Base-by-base conservation (phyloP, 768 basidiomycete species). In the Thelephora ganbajun region DNA sequence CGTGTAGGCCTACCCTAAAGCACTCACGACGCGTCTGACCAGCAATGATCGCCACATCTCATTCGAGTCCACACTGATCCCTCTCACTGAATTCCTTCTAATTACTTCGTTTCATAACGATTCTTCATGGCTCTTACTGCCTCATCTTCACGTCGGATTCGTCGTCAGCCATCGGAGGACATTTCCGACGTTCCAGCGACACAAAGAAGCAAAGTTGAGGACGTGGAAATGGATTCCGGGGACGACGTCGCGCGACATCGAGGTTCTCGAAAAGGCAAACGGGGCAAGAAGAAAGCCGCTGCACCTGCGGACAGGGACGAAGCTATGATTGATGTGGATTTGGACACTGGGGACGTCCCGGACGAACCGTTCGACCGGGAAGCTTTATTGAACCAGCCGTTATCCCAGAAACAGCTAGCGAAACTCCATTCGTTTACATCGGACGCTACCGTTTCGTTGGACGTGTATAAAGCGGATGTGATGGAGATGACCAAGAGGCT, bases 301-400 rank as follows among this genome's bases (percentile, higher is more conserved):
- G 44, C 18, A 33, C n/a, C 12, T 41, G 44, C 9, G 14, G 43
- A 45, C 16, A 16, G 34, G 11, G 20, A 12, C 6, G 39, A 16
- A 14, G 14, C 16, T 41, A 14, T 4, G 22, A 41, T 41, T 41
- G 39, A 4, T 14, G 39, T 11, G 22, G 39, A 41, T 14, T 4
- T 9, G 26, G 26, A 30, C 9, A 30, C 26, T 41, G 39, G 22
- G 2, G 12, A 41, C 12, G 39, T 18, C 16, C 39, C 39, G 16
- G 39, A 41, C 18, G 39, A 41, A 22, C 18, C 22, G 39, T 41
- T 41, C 14, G 39, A 41, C 14, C 1, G 22, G 39, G 71, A 79
- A 22, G 64, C 69, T 57, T 79, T 88, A 51, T 63, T 56, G 5
- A 73, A 86, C 60, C 81, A 85, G 50, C 83, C 87, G 14, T 61